Base-by-base conservation (phyloP, 306 rosid species). In the Spatholobus suberectus region DNA sequence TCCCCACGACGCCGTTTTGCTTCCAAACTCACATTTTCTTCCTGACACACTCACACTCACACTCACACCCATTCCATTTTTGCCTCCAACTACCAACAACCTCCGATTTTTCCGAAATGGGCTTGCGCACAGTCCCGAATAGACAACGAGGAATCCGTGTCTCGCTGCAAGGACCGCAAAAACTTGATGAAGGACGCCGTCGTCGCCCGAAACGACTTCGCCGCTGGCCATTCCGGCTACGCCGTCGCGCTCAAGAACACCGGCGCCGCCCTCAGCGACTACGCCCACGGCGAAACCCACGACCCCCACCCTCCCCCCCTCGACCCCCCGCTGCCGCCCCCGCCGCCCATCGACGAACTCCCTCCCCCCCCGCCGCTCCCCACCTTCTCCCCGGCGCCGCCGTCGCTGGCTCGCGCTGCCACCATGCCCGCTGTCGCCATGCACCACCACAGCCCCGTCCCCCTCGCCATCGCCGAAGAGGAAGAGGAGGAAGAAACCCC, bases 231-330 rank as follows among this genome's bases (percentile, higher is more conserved):
- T 43, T 92, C 96, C 51, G 98, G 93, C 55, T 94, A 92, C 67
- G 70, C 91, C 26, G 73, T 90, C 73, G 88, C 93, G 3, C 81
- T 94, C 62, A 94, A 94, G 70, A 90, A 91, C 86, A 88, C 97
- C 70, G 98, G 98, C 32, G 97, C 98, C 68, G 98, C 98, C 7
- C 82, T 94, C 26, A 90, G 91, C 35, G 98, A 94, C 55, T 94
- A 89, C 67, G 94, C 87, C 61, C 97, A 83, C 23, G 98, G 98
- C 4, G 98, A 94, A 66, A 83, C 92, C 24, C 85, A 89, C 68
- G 81, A 86, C 9, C 89, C 44, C 61, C 91, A 72, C 20, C 83
- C 97, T 0, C 93, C 86, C 5, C 97, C 94, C 2, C 46, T 37
- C 26, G 2, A 88, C 87, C 93, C 95, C 1, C 95, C 87, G 5